Evolutionary conservation across 2,329 filamentous ascomycete species (phyloP), one percentile per base, ranked within the genome.

Genomic region (Cytospora mali): DNA sequence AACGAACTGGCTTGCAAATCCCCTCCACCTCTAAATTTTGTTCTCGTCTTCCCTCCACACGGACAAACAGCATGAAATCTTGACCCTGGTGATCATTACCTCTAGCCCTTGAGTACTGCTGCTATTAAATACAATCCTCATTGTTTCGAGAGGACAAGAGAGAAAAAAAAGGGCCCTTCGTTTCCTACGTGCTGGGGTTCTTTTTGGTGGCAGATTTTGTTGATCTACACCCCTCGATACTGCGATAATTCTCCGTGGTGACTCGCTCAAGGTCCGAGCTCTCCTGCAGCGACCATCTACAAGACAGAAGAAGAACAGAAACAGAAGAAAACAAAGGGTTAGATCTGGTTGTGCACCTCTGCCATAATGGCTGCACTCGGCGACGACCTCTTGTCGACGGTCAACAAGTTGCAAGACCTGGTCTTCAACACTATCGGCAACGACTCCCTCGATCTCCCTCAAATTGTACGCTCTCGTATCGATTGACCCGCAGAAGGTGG

Each of bases 341-440:
- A 46, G 42, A n/a, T 23, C 50, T 54, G 50, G 27, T 49, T 52
- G 33, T 28, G 31, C 42, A 48, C 62, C 55, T 58, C 62, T 67
- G 70, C 65, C 69, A 71, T 69, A 75, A 99, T 98, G 95, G 91
- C 95, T 75, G 88, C 94, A 73, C 88, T 99, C 72, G 94, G 95
- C 74, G 95, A 99, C 79, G 93, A 99, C 79, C 83, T 99, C 78
- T 87, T 99, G 75, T 88, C 87, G 71, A 96, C 93, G 68, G 95
- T 99, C 80, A 99, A 99, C 84, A 96, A 96, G 83, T 84, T 99
- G 73, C 95, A 99, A 79, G 95, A 98, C 78, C 81, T 99, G 74
- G 95, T 99, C 73, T 99, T 99, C 83, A 99, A 99, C 81, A 99
- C 95, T 70, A 99, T 99, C 77, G 95, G 95, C 78, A 98, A 93